Percentiles rank a stretch among this genome's conserved stretches.
Conservation (phyloP, 2,329 filamentous ascomycete species). For the Exophiala viscosa region DNA sequence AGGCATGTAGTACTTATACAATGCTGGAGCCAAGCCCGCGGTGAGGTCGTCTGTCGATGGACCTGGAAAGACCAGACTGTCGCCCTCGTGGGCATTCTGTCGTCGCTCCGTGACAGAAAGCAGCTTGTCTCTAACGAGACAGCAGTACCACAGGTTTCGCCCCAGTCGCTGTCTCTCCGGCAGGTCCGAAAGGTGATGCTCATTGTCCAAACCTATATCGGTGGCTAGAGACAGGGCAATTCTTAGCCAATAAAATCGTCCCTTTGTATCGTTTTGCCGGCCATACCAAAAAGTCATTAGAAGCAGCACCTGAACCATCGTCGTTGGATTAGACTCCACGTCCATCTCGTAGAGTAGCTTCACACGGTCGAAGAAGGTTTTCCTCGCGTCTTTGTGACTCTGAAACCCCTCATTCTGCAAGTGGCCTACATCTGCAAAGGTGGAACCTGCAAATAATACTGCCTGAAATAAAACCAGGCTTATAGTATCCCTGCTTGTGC, state of each 20-base stretch:
- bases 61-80: too few species aligned
- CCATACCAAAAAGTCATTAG: slow-evolving; percentile 59
- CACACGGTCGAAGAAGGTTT: slow-evolving; percentile 78
- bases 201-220: slow-evolving; percentile 3
- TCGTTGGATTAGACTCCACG: slow-evolving; percentile 83
- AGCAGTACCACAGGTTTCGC: slow-evolving; percentile 11
- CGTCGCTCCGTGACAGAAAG: slow-evolving; percentile 65
- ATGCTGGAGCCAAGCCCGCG: background rate
- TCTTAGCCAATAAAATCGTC: slow-evolving; percentile 6
- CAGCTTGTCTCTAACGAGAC: slow-evolving; percentile 4
- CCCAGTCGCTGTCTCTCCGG: background rate
- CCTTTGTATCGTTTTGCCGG: slow-evolving; percentile 2
- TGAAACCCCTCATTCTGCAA: slow-evolving; percentile 65
- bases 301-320: slow-evolving; percentile 79
- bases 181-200: background rate
- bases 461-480: slow-evolving; percentile 88
- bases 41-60: background rate
- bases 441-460: slow-evolving; percentile 87
- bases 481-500: slow-evolving; percentile 37
- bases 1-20: background rate
- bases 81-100: slow-evolving; percentile 54
- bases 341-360: slow-evolving; percentile 87
- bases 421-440: slow-evolving; percentile 75
- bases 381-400: slow-evolving; percentile 73
- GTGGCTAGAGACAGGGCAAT: slow-evolving; percentile 5